Conservation (phyloP, 495 filamentous ascomycete genomes). For the Penicillium waksmanii region DNA sequence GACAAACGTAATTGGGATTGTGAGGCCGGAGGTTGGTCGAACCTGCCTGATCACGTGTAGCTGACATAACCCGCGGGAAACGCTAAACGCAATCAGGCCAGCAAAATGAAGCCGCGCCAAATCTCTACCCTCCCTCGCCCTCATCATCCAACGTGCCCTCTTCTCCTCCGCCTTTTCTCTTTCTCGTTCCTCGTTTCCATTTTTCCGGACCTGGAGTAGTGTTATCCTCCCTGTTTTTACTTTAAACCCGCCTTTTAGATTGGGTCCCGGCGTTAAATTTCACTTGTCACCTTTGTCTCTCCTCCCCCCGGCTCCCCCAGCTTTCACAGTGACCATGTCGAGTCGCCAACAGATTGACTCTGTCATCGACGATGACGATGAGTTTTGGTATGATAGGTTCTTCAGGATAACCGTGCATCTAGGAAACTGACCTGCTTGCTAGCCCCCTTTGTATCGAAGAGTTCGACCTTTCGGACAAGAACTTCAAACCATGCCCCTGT, state of each 20-base stretch:
- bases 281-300: conserved; percentile 22
- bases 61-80: conserved; percentile 28
- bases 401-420: conserved; percentile 1
- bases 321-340: conserved; percentile 52
- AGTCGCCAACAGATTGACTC: conserved; percentile 79
- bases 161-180: conserved; percentile 20
- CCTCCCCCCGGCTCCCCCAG: conserved; percentile 26
- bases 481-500: conserved; percentile 96
- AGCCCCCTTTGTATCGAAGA: conserved; percentile 99
- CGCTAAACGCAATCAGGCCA: conserved; percentile 34
- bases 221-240: conserved; percentile 20
- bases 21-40: conserved; percentile 35
- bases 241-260: conserved; percentile 30
- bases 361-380: conserved; percentile 97
- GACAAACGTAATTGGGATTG: conserved; percentile 41
- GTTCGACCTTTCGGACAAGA: conserved; percentile 94
- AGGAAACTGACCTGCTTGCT: conserved; percentile 22
- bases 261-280: conserved; percentile 36
- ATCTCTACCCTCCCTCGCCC: conserved; percentile 36
- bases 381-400: conserved; percentile 71
- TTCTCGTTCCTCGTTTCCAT: conserved; percentile 18
- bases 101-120: conserved; percentile 45
- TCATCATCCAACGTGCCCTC: conserved; percentile 25
- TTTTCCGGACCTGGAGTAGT: conserved; percentile 20
- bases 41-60: conserved; percentile 32